Base-by-base conservation (phyloP, 306 rosid species). In the Dryas octopetala region DNA sequence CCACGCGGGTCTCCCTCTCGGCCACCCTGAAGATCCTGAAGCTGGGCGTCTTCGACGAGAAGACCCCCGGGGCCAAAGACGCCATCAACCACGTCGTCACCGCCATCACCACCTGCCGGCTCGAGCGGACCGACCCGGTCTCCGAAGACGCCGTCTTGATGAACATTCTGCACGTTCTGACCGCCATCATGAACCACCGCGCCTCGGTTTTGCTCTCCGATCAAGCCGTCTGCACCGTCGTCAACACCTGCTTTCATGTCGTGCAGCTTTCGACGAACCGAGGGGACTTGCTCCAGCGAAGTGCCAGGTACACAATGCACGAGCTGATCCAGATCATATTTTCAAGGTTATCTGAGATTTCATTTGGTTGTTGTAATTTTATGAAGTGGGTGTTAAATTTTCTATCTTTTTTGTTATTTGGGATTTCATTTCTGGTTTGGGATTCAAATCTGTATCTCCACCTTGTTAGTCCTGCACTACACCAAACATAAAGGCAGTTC, bases 111-210 rank as follows among this genome's bases (percentile, higher is more conserved):
- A 77, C 68, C 7, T 91, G 98, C 71, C 79, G 97, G 67, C 84
- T 95, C 0, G 99, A 92, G 76, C 88, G 91, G 75, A 90, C 96
- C 1, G 93, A 95, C 38, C 77, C 91, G 0, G 79, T 66, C 6
- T 77, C 84, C 0, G 99, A 95, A 69, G 99, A 90, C 9, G 96
- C 90, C 1, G 90, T 95, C 47, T 85, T 95, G 99, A 88, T 92
- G 93, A 89, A 85, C 84, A 89, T 95, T 16, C 78, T 92, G 0
- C 97, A 87, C 73, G 87, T 92, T 53, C 23, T 95, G 4, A 57
- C 87, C 0, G 96, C 66, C 23, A 69, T 83, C 0, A 89, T 92
- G 99, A 71, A 77, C 57, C 99, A 92, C 63, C 66, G 71, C 3
- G 87, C 99, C 19, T 89, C 97, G 0, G 9, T 13, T 8, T 76